Percentiles rank a stretch among this genome's conserved stretches.
phyloP scores from a whole-genome alignment of 208 protist genomes.

The Acanthamoeba culbertsoni region DNA sequence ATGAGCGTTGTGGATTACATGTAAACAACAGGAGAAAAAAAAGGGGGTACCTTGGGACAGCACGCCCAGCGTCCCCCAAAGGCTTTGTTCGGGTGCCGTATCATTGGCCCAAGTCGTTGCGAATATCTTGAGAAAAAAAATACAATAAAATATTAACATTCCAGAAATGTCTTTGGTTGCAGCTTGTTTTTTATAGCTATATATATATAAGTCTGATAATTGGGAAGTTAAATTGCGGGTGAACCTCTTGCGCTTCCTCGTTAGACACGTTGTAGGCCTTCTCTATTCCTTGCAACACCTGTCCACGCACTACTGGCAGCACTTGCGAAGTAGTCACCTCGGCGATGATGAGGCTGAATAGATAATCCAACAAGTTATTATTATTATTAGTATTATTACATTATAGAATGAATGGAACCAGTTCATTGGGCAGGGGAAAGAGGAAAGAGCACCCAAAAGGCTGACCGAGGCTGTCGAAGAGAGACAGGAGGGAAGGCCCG shows the following conservation, averaged over 20 bases:
- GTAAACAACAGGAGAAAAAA: too few relatives aligned
- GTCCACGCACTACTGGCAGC: not conserved
- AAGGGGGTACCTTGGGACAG: not conserved
- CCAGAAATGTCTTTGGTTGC: too few relatives aligned
- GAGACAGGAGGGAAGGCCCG: not conserved
- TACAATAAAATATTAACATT: not conserved
- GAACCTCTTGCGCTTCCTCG: not conserved
- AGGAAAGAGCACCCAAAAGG: not conserved
- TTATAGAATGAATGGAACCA: too few relatives aligned
- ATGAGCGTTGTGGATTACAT: not conserved
- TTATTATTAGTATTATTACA: too few relatives aligned
- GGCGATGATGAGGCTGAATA: not conserved
- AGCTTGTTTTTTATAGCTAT: too few relatives aligned
- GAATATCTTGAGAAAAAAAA: not conserved
- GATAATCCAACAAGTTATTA: too few relatives aligned
- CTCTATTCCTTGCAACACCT: not conserved
- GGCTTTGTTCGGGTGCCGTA: not conserved
- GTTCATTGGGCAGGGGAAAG: not conserved
- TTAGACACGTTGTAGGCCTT: not conserved
- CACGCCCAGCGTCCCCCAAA: not conserved
- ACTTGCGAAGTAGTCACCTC: not conserved
- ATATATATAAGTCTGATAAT: not conserved
- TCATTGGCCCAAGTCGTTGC: conserved; percentile 3
- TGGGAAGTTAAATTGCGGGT: not conserved
- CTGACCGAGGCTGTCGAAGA: conserved; percentile 30